Percentiles rank a stretch among this genome's conserved stretches.
These are phyloP conservation scores for Groenewaldozyma salmanticensis DNA, from an alignment of 805 yeast species.

Conservation along the genomic window DNA sequence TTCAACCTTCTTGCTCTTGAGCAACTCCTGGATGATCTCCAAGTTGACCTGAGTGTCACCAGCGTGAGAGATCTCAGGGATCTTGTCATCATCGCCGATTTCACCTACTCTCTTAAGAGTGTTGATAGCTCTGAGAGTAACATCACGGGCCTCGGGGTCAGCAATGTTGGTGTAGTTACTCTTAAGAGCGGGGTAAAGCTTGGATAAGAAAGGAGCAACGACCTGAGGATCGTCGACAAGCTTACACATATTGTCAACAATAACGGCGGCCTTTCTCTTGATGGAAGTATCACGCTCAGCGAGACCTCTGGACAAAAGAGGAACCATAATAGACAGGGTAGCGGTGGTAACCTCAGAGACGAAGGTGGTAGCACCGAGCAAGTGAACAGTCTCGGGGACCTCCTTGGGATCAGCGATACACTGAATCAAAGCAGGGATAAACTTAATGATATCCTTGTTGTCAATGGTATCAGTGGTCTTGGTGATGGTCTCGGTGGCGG, in stretches of 20 bases:
- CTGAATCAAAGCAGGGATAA: conserved; percentile 93
- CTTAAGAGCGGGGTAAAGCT: conserved; percentile 93
- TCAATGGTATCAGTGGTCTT: conserved; percentile 96
- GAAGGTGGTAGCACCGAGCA: conserved; percentile 98
- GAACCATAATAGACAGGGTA: conserved; percentile 98
- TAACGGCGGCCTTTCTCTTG: conserved; percentile 99
- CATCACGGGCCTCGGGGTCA: conserved; percentile 99
- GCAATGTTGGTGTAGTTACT: conserved; percentile 92
- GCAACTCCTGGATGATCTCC: conserved; percentile 65
- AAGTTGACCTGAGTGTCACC: conserved; percentile 91
- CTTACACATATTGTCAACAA: conserved; percentile 99
- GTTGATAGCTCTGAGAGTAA: conserved; percentile 92
- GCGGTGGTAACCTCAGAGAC: conserved; percentile 99
- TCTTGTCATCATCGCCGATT: conserved; percentile 76
- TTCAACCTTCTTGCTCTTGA: conserved; percentile 50
- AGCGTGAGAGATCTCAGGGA: conserved; percentile 98
- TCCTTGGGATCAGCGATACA: conserved; percentile 95
- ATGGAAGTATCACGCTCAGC: conserved; percentile 99
- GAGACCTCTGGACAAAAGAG: conserved; percentile 97
- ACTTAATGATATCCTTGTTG: conserved; percentile 99
- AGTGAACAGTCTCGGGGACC: conserved; percentile 98
- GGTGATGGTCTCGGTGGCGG: conserved; percentile 92
- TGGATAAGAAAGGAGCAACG: conserved; percentile 97
- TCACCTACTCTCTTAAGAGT: conserved; percentile 99
- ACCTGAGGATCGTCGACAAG: conserved; percentile 99